Evolutionary conservation across 2,329 filamentous ascomycete genomes (phyloP), one percentile per base, ranked within the genome.

Genomic region (Calonectria montana): DNA sequence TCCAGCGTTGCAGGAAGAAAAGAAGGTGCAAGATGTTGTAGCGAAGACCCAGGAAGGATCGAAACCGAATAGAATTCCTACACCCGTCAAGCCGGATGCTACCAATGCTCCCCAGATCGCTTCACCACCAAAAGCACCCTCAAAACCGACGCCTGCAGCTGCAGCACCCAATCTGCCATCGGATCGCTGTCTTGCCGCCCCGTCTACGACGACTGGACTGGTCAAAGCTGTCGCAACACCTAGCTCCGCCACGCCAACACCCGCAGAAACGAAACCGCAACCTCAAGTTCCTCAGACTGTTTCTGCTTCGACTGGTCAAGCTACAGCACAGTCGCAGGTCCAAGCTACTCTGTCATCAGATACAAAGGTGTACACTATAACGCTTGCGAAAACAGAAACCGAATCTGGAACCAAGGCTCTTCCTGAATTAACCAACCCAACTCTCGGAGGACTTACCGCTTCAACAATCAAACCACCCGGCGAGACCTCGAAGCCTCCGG

Each of bases 401-500:
- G 55, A 67, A 3, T 16, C 31, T 15, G 23, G 55, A 31, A 50
- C 45, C 23, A 76, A 77, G 41, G 10, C 63, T 43, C 55, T 37
- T 16, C 72, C 74, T 29, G 63, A 67, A 25, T n/a, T 48, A 6
- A 69, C 35, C 23, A 41, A 43, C 65, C 62, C 61, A 18, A 13
- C 65, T 48, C 35, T 45, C 7, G 35, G 65, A 43, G 72, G 67
- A 55, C 69, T 64, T 43, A 53, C 21, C 23, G 23, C 65, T 8
- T 70, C 83, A 47, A 79, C 81, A 12, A 80, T 83, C 12, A 84
- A 83, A 45, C 74, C 82, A 15, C 79, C 83, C 7, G 74, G 80
- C n/a, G 84, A 87, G 65, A 67, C 75, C 27, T 57, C 80, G 62
- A 84, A 84, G 43, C 76, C 81, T 62, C 78, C 82, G 2, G 89